Conservation (phyloP, 352 stramenopile species). For the Saprolegnia parasitica region DNA sequence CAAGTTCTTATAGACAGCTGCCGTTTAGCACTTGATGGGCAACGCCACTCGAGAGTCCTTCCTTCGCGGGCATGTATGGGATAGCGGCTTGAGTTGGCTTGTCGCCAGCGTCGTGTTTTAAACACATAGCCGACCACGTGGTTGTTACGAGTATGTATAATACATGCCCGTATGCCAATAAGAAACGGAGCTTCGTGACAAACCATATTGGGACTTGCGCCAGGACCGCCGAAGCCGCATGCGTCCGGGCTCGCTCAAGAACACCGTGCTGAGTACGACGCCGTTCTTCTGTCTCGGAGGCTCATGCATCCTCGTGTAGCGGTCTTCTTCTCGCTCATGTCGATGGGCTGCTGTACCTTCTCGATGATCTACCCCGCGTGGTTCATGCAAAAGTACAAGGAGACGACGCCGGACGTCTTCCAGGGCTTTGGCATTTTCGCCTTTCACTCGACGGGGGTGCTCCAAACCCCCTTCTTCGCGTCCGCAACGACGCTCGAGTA, state of each 20-base stretch:
- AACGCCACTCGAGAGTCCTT: no score
- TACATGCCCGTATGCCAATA: no score
- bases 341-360: constrained; percentile 71
- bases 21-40: no score
- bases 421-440: constrained; percentile 77
- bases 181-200: neutral
- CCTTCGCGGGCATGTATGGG: no score
- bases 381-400: constrained; percentile 83
- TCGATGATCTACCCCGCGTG: constrained; percentile 73
- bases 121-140: no score
- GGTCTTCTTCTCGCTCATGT: constrained; percentile 71
- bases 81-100: no score
- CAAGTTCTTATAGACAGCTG: no score
- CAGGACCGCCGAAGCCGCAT: neutral
- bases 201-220: neutral
- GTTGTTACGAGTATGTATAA: no score
- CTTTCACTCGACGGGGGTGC: constrained; percentile 71
- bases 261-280: constrained; percentile 23
- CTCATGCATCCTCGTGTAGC: constrained; percentile 36
- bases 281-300: neutral
- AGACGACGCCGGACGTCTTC: constrained; percentile 63
- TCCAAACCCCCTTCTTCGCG: constrained; percentile 75
- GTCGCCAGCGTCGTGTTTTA: no score
- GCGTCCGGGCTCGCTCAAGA: constrained; percentile 19
- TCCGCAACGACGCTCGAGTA: constrained; percentile 76